Evolutionary conservation across 331 rosid genomes (phyloP).

Genomic region (Malus hybrid): DNA sequence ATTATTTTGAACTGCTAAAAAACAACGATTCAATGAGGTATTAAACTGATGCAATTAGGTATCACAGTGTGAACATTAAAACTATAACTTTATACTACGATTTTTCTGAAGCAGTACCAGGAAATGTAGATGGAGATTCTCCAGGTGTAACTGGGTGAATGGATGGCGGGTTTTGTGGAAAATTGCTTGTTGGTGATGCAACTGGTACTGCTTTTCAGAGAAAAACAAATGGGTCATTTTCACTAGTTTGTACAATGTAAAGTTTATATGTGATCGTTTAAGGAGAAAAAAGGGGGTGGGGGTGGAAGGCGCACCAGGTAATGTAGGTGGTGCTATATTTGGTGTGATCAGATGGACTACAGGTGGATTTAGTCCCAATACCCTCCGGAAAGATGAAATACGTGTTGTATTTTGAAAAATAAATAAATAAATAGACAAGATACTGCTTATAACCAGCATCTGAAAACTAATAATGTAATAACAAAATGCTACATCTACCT

Average conservation of each 20-base stretch:
- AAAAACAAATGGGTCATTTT: not conserved
- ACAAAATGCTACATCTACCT: conserved; percentile 26
- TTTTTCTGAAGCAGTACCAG: conserved; percentile 25
- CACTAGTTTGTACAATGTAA: not conserved
- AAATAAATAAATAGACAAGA: not conserved
- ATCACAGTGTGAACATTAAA: not conserved
- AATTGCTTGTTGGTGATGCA: conserved; percentile 30
- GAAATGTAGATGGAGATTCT: conserved; percentile 39
- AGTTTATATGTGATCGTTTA: not conserved
- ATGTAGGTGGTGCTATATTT: conserved; percentile 28
- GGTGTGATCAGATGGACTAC: conserved; percentile 18
- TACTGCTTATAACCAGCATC: conserved; percentile 15
- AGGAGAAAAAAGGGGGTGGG: not conserved
- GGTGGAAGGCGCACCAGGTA: conserved; percentile 25
- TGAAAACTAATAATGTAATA: conserved; percentile 6
- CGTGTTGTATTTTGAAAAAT: conserved; percentile 19
- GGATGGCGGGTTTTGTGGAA: conserved; percentile 35
- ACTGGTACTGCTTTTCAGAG: conserved; percentile 28
- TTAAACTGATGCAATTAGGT: not conserved
- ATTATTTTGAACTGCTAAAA: not conserved
- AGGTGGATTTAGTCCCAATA: conserved; percentile 19
- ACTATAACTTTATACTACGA: not conserved
- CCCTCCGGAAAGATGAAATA: conserved; percentile 30
- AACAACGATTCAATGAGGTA: not conserved
- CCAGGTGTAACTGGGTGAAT: conserved; percentile 36